Evolutionary conservation across 192 early-diverging fungal species (phyloP).

Genomic region (Geranomyces variabilis): DNA sequence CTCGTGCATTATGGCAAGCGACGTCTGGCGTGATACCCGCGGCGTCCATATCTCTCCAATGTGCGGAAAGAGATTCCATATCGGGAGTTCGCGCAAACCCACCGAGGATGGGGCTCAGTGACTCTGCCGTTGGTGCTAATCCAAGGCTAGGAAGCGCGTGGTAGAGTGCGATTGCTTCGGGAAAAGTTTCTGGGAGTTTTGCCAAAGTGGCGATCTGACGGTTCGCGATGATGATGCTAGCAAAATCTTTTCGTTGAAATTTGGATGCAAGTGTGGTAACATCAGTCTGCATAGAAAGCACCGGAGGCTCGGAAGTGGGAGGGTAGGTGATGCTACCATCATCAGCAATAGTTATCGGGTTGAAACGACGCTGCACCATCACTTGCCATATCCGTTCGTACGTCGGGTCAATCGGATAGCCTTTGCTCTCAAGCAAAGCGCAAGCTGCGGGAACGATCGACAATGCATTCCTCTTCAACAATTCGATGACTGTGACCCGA

Average conservation of each 20-base stretch:
- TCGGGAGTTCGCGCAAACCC: conserved; percentile 20
- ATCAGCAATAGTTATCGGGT: not conserved
- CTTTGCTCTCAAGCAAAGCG: not conserved
- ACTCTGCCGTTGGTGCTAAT: conserved; percentile 6
- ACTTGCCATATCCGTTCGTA: conserved; percentile 15
- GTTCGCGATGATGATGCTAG: conserved; percentile 17
- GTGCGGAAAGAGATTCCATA: not conserved
- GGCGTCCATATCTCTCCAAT: conserved; percentile 11
- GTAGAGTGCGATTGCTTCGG: conserved; percentile 7
- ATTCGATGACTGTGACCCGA: conserved; percentile 15
- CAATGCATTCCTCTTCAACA: conserved; percentile 4
- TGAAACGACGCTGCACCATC: not conserved
- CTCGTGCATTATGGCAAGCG: conserved; percentile 16
- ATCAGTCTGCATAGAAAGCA: not conserved
- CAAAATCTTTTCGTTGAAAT: not conserved
- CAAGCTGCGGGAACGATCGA: not conserved
- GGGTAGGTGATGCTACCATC: not conserved
- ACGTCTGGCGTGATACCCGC: conserved; percentile 9
- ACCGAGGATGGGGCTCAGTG: conserved; percentile 22
- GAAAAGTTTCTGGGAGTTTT: conserved; percentile 20
- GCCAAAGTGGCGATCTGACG: conserved; percentile 13
- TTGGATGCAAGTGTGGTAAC: not conserved
- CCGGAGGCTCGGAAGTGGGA: not conserved
- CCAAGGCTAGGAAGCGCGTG: not conserved
- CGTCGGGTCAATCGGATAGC: not conserved